Evolutionary conservation across 202 grass and related monocot species (phyloP).

Genomic region (Digitaria exilis): DNA sequence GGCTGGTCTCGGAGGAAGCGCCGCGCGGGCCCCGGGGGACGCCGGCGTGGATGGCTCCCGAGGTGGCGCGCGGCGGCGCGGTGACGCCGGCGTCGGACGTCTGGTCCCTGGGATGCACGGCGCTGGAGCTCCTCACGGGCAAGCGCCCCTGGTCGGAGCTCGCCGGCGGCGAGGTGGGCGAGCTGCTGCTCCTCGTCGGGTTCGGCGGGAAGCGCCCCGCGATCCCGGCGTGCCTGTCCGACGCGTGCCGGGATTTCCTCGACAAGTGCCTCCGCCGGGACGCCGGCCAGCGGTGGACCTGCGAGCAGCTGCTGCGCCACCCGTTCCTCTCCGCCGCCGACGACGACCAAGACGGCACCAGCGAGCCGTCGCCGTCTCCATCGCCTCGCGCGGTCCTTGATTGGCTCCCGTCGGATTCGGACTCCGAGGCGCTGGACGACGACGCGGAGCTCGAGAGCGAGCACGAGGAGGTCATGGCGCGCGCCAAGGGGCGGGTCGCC

Average conservation of each 20-base stretch:
- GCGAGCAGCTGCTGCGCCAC: constrained; percentile 73
- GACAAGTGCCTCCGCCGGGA: constrained; percentile 76
- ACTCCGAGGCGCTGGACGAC: constrained; percentile 37
- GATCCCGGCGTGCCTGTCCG: constrained; percentile 52
- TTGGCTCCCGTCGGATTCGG: constrained; percentile 49
- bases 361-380: neutral
- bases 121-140: constrained; percentile 78
- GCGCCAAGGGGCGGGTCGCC: constrained; percentile 76
- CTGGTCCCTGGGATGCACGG: constrained; percentile 91
- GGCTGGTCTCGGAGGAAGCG: constrained; percentile 17
- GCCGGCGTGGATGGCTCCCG: constrained; percentile 90
- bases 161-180: constrained; percentile 47
- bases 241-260: constrained; percentile 71
- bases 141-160: constrained; percentile 66
- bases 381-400: constrained; percentile 83
- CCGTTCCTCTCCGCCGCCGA: constrained; percentile 63
- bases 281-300: constrained; percentile 68
- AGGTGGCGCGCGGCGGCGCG: constrained; percentile 66
- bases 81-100: constrained; percentile 71
- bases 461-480: constrained; percentile 40
- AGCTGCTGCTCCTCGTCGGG: constrained; percentile 59
- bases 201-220: constrained; percentile 60
- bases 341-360: neutral
- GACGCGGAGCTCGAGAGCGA: constrained; percentile 27
- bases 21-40: constrained; percentile 49